These are phyloP conservation scores for Guadua angustifolia DNA, from an alignment of 176 grass and related monocot genomes.

Conservation along the genomic window DNA sequence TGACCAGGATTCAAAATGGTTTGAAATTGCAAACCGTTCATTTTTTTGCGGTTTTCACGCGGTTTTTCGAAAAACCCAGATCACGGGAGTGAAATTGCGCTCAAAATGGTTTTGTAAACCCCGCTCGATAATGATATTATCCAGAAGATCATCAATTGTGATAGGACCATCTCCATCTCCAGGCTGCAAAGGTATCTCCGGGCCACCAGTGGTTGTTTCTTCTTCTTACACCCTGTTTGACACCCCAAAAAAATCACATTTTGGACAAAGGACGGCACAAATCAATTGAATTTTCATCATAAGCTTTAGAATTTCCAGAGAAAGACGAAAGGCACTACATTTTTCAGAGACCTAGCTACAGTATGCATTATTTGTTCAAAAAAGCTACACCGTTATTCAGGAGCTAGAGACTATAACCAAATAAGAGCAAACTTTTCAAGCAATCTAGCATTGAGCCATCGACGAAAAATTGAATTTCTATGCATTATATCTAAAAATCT, in stretches of 20 bases:
- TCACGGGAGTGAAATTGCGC: too few relatives aligned
- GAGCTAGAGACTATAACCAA: background rate
- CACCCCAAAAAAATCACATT: background rate
- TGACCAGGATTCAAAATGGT: too few relatives aligned
- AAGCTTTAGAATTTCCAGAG: conserved; percentile 17
- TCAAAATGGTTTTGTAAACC: too few relatives aligned
- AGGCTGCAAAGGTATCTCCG: conserved; percentile 53
- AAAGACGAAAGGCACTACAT: background rate
- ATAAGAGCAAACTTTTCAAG: background rate
- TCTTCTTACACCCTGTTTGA: conserved; percentile 63
- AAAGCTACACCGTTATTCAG: background rate
- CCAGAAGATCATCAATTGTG: conserved; percentile 83
- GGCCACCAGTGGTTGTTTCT: conserved; percentile 46
- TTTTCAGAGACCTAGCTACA: conserved; percentile 10
- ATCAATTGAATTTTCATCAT: background rate
- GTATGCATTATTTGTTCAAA: background rate
- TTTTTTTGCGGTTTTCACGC: too few relatives aligned
- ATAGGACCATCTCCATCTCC: conserved; percentile 52
- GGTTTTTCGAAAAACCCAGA: too few relatives aligned
- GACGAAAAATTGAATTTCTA: background rate
- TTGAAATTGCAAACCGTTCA: too few relatives aligned
- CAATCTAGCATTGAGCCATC: background rate
- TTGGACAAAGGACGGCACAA: background rate
- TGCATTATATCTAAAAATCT: background rate
- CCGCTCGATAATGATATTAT: too few relatives aligned